Percentiles rank a stretch among this genome's conserved stretches.
phyloP scores from a whole-genome alignment of 2,329 filamentous ascomycete genomes.

The Pochonia chlamydosporia region DNA sequence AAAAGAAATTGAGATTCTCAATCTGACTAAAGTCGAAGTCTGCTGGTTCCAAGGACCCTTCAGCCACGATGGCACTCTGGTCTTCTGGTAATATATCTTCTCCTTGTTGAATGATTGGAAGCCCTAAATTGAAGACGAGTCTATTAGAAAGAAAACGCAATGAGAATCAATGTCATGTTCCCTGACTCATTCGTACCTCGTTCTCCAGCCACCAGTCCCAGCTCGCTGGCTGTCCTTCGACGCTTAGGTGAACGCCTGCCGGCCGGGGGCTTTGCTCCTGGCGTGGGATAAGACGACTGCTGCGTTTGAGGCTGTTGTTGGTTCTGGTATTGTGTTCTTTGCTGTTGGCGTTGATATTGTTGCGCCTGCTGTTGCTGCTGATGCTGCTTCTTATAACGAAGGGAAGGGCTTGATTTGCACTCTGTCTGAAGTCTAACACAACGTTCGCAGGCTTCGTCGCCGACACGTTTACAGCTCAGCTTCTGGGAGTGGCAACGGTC shows the following conservation, averaged over 20 bases:
- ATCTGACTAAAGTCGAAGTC: conserved; percentile 29
- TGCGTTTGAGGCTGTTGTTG: conserved; percentile 8
- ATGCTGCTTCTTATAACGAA: conserved; percentile 30
- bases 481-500: conserved; percentile 42
- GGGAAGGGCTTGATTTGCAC: conserved; percentile 39
- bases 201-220: conserved; percentile 27
- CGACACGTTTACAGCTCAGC: conserved; percentile 37
- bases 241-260: conserved; percentile 30
- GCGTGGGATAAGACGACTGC: conserved; percentile 1
- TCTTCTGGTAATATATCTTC: conserved; percentile 17
- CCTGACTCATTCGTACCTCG: conserved; percentile 22
- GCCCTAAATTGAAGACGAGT: conserved; percentile 9
- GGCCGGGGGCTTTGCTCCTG: conserved; percentile 8
- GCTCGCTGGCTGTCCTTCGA: conserved; percentile 27
- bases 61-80: conserved; percentile 22
- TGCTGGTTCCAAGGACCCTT: conserved; percentile 22
- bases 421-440: conserved; percentile 34
- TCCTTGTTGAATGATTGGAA: conserved; percentile 20
- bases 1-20: conserved; percentile 26
- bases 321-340: conserved; percentile 12
- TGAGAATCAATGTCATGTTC: background rate
- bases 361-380: conserved; percentile 13
- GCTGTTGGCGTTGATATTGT: conserved; percentile 12
- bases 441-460: conserved; percentile 35
- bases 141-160: background rate